Conservation (phyloP, 768 basidiomycete genomes). For the Pulveroboletus frians region DNA sequence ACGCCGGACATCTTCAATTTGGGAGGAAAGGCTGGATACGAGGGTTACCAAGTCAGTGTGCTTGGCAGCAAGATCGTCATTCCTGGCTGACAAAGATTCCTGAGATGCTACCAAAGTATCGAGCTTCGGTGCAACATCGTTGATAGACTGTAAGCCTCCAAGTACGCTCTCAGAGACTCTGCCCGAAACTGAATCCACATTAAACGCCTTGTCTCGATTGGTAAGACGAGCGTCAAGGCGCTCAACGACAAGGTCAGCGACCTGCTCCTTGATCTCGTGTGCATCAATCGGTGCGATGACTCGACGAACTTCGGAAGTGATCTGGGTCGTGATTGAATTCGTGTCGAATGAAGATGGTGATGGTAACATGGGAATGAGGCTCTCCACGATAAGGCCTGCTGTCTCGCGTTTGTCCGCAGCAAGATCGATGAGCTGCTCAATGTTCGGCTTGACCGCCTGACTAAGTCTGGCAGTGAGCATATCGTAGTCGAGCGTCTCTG, state of each 20-base stretch:
- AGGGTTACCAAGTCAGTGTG: conserved; percentile 39
- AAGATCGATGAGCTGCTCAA: conserved; percentile 83
- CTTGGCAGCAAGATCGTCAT: conserved; percentile 32
- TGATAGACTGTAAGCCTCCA: conserved; percentile 39
- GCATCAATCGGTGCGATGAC: conserved; percentile 74
- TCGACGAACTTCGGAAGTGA: conserved; percentile 65
- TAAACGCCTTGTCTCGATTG: conserved; percentile 68
- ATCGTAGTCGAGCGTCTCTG: conserved; percentile 74
- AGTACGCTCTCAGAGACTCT: conserved; percentile 54
- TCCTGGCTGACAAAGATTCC: conserved; percentile 37
- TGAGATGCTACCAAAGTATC: conserved; percentile 40
- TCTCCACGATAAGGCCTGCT: conserved; percentile 72
- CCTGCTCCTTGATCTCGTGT: conserved; percentile 85
- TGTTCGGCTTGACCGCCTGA: conserved; percentile 85
- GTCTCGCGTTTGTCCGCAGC: conserved; percentile 88
- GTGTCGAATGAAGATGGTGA: conserved; percentile 42
- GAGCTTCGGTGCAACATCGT: conserved; percentile 36
- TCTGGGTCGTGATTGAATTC: conserved; percentile 49
- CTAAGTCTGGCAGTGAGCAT: conserved; percentile 66
- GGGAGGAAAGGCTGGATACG: conserved; percentile 45
- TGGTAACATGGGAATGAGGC: conserved; percentile 62
- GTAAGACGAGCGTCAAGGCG: conserved; percentile 76
- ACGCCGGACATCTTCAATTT: conserved; percentile 41
- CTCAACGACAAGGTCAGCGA: conserved; percentile 83
- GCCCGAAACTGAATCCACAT: conserved; percentile 50